phyloP scores from a whole-genome alignment of 169 alveolate species.

The Cryptosporidium tyzzeri region DNA sequence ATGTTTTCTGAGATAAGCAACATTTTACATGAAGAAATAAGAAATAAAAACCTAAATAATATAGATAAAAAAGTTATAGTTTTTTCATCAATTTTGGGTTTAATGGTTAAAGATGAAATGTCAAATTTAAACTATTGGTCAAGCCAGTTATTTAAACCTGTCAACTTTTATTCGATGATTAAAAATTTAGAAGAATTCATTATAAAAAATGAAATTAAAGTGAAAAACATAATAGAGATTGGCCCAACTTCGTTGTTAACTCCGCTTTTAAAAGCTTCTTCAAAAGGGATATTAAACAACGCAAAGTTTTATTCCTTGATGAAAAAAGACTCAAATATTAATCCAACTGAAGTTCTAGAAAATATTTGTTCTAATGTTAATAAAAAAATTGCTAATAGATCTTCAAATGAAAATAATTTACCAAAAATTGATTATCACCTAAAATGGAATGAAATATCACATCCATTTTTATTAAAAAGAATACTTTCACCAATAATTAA shows the following conservation, averaged over 20 bases:
- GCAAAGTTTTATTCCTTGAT: constrained; percentile 24
- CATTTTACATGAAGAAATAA: constrained; percentile 25
- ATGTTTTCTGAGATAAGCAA: constrained; percentile 61
- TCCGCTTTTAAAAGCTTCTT: constrained; percentile 66
- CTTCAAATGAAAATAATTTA: neutral
- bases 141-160: constrained; percentile 66
- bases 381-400: neutral
- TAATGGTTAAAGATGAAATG: constrained; percentile 34
- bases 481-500: constrained; percentile 18
- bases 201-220: constrained; percentile 16
- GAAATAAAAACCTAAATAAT: neutral
- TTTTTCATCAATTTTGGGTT: constrained; percentile 76
- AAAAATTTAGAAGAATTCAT: constrained; percentile 35
- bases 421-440: neutral
- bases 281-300: constrained; percentile 7
- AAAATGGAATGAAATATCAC: constrained; percentile 50
- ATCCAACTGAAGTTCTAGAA: neutral
- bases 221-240: constrained; percentile 72
- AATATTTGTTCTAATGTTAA: neutral
- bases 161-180: constrained; percentile 67
- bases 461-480: constrained; percentile 64
- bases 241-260: constrained; percentile 79
- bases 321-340: neutral
- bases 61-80: constrained; percentile 29
- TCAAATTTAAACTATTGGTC: constrained; percentile 76